These are phyloP conservation scores for Irpex sp. DNA, from an alignment of 1,284 basidiomycete species.

Conservation along the genomic window DNA sequence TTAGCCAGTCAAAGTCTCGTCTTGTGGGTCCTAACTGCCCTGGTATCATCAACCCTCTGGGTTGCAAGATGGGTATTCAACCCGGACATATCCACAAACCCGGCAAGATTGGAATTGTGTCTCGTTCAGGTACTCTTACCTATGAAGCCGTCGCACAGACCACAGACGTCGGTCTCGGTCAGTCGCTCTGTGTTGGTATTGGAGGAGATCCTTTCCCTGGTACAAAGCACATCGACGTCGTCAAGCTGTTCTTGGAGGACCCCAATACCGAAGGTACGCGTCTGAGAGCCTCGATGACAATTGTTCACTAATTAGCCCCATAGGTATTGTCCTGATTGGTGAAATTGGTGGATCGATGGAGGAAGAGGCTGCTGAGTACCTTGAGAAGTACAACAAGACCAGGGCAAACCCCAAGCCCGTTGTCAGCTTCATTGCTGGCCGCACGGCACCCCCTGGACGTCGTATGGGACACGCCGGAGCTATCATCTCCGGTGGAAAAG, in stretches of 20 bases:
- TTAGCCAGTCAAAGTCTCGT: slow-evolving; percentile 91
- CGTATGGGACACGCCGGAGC: slow-evolving; percentile 99
- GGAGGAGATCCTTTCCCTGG: slow-evolving; percentile 99
- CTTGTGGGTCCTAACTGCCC: slow-evolving; percentile 98
- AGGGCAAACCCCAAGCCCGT: slow-evolving; percentile 90
- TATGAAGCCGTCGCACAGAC: slow-evolving; percentile 95
- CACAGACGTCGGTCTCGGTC: slow-evolving; percentile 93
- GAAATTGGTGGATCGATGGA: slow-evolving; percentile 99
- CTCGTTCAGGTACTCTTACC: slow-evolving; percentile 91
- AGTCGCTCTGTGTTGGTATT: slow-evolving; percentile 96
- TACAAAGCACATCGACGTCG: slow-evolving; percentile 91
- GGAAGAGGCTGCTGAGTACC: slow-evolving; percentile 97
- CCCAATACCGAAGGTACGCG: slow-evolving; percentile 80
- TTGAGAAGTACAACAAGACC: slow-evolving; percentile 92
- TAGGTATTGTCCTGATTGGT: slow-evolving; percentile 95
- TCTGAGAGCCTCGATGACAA: neutral
- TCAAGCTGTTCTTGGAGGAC: slow-evolving; percentile 96
- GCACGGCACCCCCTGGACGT: slow-evolving; percentile 95
- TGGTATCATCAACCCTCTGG: slow-evolving; percentile 94
- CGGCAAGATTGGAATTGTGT: slow-evolving; percentile 96
- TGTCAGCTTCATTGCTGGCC: slow-evolving; percentile 96
- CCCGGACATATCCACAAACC: slow-evolving; percentile 97
- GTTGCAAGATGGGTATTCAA: slow-evolving; percentile 99
- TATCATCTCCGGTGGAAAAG: slow-evolving; percentile 97
- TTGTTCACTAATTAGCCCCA: neutral